Percentiles rank a stretch among this genome's conserved stretches.
Evolutionary conservation across 306 rosid species (phyloP).

Genomic region (Trichosanthes cucumerina): DNA sequence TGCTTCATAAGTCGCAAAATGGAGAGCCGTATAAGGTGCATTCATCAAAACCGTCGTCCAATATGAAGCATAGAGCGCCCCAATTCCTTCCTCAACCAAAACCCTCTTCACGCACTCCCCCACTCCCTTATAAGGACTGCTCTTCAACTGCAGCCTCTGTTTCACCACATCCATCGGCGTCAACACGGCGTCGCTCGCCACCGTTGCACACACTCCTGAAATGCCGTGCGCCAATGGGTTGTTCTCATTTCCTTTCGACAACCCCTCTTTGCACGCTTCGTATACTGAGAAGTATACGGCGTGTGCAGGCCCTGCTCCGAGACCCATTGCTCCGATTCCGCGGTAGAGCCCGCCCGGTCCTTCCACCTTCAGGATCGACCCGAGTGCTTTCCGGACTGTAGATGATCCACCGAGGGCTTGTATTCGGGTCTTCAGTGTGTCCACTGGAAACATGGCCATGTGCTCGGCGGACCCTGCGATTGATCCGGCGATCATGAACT

Average conservation of each 20-base stretch:
- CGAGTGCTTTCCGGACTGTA: constrained; percentile 55
- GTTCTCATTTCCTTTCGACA: constrained; percentile 35
- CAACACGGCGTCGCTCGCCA: constrained; percentile 69
- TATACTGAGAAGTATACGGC: constrained; percentile 77
- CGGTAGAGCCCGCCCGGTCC: constrained; percentile 67
- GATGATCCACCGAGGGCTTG: constrained; percentile 53
- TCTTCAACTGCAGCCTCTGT: constrained; percentile 73
- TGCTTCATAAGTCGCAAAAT: constrained; percentile 61
- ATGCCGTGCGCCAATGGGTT: constrained; percentile 42
- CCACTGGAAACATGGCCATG: constrained; percentile 89
- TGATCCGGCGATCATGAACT: constrained; percentile 79
- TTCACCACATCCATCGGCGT: constrained; percentile 96
- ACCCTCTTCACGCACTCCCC: constrained; percentile 64
- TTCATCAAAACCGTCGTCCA: constrained; percentile 80
- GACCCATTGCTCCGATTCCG: constrained; percentile 79
- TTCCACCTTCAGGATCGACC: constrained; percentile 50
- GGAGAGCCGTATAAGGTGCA: constrained; percentile 73
- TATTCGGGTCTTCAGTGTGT: constrained; percentile 83
- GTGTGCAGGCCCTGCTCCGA: constrained; percentile 93
- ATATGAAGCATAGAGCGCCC: constrained; percentile 70
- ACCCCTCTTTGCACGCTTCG: constrained; percentile 46
- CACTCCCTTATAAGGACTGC: constrained; percentile 64
- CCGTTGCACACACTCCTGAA: constrained; percentile 72
- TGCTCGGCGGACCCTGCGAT: constrained; percentile 67
- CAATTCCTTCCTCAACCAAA: constrained; percentile 58